Conservation (phyloP, 768 basidiomycete genomes). For the Leccinum pellstonianum region DNA sequence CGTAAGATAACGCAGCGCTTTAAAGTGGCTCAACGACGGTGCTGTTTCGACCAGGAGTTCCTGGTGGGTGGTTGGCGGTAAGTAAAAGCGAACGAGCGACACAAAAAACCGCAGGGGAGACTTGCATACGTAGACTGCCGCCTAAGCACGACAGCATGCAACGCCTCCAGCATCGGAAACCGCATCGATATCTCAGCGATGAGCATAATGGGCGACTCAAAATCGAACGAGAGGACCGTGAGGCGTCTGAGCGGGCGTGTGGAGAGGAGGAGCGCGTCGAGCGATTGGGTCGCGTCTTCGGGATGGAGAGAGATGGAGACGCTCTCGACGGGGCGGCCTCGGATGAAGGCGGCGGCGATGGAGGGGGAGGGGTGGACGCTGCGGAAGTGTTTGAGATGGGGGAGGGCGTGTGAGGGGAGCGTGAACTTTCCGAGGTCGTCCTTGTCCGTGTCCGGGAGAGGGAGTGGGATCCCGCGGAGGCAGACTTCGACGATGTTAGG, state of each 20-base stretch:
- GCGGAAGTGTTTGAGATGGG: slow-evolving; percentile 48
- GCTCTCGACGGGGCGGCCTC: slow-evolving; percentile 46
- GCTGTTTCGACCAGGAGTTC: slow-evolving; percentile 43
- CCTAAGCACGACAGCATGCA: slow-evolving; percentile 59
- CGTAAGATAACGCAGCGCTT: slow-evolving; percentile 48
- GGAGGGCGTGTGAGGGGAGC: slow-evolving; percentile 44
- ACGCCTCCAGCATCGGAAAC: slow-evolving; percentile 52
- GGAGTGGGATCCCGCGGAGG: slow-evolving; percentile 48
- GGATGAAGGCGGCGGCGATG: slow-evolving; percentile 45
- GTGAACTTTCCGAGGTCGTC: slow-evolving; percentile 13
- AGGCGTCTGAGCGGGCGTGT: slow-evolving; percentile 44
- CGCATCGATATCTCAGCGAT: slow-evolving; percentile 47
- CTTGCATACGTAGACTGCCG: slow-evolving; percentile 48
- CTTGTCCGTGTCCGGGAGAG: too few relatives aligned
- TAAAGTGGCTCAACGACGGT: slow-evolving; percentile 43
- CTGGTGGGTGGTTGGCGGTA: slow-evolving; percentile 29
- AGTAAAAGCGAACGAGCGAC: not conserved
- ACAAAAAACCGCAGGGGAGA: not conserved
- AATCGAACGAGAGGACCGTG: slow-evolving; percentile 60
- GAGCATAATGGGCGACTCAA: slow-evolving; percentile 42
- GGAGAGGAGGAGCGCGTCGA: slow-evolving; percentile 44
- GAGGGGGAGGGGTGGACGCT: slow-evolving; percentile 51
- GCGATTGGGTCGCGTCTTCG: slow-evolving; percentile 36
- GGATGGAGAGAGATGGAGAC: slow-evolving; percentile 55
- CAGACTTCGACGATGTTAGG: slow-evolving; percentile 49